phyloP scores from a whole-genome alignment of 768 basidiomycete species.

The Tulasnella calospora region DNA sequence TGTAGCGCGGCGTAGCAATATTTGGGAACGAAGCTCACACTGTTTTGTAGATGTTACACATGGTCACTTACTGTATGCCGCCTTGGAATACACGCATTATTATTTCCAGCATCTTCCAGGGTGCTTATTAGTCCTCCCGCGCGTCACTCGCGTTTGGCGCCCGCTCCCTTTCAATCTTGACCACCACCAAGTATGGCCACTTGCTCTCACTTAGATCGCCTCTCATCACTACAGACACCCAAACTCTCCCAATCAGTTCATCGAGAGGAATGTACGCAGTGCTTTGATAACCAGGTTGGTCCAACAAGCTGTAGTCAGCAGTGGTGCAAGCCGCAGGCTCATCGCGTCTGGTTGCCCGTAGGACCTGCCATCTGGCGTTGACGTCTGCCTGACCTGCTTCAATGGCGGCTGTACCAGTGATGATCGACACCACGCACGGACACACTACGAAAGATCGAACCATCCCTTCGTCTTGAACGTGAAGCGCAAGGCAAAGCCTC shows the following conservation, averaged over 20 bases:
- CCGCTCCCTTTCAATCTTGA: background rate
- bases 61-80: background rate
- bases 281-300: conserved; percentile 85
- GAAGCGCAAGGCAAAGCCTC: conserved; percentile 63
- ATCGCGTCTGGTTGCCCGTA: conserved; percentile 34
- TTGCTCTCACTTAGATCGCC: conserved; percentile 52
- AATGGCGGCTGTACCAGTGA: conserved; percentile 80
- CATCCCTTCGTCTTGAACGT: conserved; percentile 80
- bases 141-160: background rate
- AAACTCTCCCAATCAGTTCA: conserved; percentile 68
- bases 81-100: background rate
- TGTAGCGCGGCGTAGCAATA: conserved; percentile 30
- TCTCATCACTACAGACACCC: conserved; percentile 52
- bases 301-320: background rate
- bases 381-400: conserved; percentile 90
- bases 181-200: background rate
- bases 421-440: conserved; percentile 64
- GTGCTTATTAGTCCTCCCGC: background rate
- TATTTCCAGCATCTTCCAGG: background rate
- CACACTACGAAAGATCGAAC: conserved; percentile 64
- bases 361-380: conserved; percentile 71
- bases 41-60: conserved; percentile 8
- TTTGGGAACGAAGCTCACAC: conserved; percentile 31
- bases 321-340: background rate
- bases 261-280: conserved; percentile 93